Conservation (phyloP, 306 rosid species). For the Pueraria montana region DNA sequence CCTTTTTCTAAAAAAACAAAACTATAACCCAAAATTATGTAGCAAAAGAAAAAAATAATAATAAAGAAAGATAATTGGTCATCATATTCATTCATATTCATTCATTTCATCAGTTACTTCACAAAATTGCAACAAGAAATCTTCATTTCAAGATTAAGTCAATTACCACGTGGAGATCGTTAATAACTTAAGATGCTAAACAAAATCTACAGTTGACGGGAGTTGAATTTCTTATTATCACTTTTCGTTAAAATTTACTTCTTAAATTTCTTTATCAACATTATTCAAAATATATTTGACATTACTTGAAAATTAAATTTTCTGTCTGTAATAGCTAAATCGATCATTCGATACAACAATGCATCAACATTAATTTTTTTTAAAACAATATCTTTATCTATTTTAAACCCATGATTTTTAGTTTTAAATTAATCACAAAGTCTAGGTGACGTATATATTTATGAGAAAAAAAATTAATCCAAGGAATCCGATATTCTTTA, state of each 20-base stretch:
- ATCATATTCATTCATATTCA: not conserved
- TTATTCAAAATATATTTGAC: not conserved
- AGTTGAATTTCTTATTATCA: not conserved
- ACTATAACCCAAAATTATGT: not conserved
- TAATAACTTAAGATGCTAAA: not conserved
- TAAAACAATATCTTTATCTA: not conserved
- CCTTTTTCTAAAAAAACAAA: too few relatives aligned
- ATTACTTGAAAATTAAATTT: too few relatives aligned
- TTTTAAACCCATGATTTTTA: not conserved
- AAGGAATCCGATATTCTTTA: too few relatives aligned
- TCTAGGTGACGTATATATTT: too few relatives aligned
- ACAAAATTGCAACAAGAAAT: not conserved
- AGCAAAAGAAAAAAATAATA: not conserved
- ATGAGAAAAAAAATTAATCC: too few relatives aligned
- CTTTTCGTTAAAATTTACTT: not conserved
- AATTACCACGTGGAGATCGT: not conserved
- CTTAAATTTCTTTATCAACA: not conserved
- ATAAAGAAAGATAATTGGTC: not conserved
- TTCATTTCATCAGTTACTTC: not conserved
- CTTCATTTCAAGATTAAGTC: not conserved
- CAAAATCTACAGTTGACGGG: not conserved
- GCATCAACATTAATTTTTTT: too few relatives aligned
- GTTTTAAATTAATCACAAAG: not conserved
- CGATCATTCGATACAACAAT: too few relatives aligned
- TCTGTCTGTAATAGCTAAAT: not conserved